Base-by-base conservation (phyloP, 805 yeast genomes). In the Hemisphaericaspora nanyangensis region DNA sequence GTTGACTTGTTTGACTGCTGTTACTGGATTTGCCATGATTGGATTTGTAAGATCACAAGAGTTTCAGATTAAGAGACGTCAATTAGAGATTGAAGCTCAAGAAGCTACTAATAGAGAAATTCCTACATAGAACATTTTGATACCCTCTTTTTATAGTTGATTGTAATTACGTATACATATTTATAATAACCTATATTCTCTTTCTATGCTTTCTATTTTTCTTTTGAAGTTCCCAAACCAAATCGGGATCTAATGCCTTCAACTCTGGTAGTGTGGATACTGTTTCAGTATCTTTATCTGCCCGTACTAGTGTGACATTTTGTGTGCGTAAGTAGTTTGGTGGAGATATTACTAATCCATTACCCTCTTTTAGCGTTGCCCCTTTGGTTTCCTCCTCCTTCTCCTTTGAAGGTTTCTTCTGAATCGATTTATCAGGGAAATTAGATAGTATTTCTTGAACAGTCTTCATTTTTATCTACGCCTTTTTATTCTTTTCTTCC, bases 61-160 rank as follows among this genome's bases (percentile, higher is more conserved):
- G 43, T 40, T 48, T 42, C 40, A 51, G 43, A 57, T 81, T 35
- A 68, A 69, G 31, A 73, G 86, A 49, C 64, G 65, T 35, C 70
- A 63, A 35, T 58, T 84, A 31, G 83, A 82, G 46, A 57, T 63
- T 28, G 89, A 83, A 50, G 90, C 91, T 3, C 77, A 75, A 49
- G 70, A 65, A 34, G 85, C 85, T 19, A 68, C 75, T 11, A 65
- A 63, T 17, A 53, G 68, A 40, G 67, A 61, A 15, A 60, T 78
- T 35, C 80, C 80, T 5, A 60, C 62, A 30, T 55, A 54, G 37
- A 35, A 26, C n/a, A n/a, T n/a, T n/a, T n/a, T n/a, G n/a, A n/a
- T n/a, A n/a, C n/a, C n/a, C n/a, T n/a, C n/a, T n/a, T 20, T 25
- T 13, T 26, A 22, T 17, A 25, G 22, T 19, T 3, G n/a, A n/a